A percentile compares a stretch with the other conserved stretches of the same genome.
These are phyloP conservation scores for Globisporangium emineosum DNA, from an alignment of 352 stramenopile species.

Conservation along the genomic window DNA sequence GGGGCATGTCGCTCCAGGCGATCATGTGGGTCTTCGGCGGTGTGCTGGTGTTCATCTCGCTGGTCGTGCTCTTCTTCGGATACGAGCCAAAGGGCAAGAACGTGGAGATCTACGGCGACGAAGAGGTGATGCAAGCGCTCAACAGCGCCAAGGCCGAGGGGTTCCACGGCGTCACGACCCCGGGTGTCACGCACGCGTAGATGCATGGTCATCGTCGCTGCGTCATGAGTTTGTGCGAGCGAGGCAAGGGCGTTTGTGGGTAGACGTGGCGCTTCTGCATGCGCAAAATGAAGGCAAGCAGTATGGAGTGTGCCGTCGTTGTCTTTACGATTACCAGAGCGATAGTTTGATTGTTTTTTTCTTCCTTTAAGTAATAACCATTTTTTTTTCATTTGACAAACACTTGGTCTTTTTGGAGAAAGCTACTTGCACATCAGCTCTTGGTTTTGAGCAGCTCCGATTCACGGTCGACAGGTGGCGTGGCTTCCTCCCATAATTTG, in stretches of 20 bases:
- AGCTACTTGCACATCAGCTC: no score
- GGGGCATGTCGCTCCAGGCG: slow-evolving; percentile 48
- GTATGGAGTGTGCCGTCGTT: neutral
- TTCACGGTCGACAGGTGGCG: no score
- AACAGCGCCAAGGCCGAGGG: slow-evolving; percentile 4
- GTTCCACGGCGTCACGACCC: slow-evolving; percentile 8
- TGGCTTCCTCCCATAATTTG: no score
- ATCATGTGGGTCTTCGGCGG: slow-evolving; percentile 76
- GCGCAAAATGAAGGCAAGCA: neutral
- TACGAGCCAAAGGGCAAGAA: slow-evolving; percentile 71
- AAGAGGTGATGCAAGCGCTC: neutral
- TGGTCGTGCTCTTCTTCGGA: slow-evolving; percentile 53
- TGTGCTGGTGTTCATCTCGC: slow-evolving; percentile 52
- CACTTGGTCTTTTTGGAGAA: no score
- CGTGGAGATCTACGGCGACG: slow-evolving; percentile 47
- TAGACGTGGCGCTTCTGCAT: neutral
- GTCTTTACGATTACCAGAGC: neutral
- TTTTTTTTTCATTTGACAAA: neutral
- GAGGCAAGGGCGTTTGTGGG: no score
- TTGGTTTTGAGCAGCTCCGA: no score
- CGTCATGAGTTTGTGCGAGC: neutral
- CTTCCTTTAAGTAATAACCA: neutral
- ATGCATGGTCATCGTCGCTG: neutral
- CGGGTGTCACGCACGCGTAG: slow-evolving; percentile 4
- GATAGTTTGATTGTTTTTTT: neutral